Conservation (phyloP, 495 filamentous ascomycete genomes). For the Xylaria cubensis region DNA sequence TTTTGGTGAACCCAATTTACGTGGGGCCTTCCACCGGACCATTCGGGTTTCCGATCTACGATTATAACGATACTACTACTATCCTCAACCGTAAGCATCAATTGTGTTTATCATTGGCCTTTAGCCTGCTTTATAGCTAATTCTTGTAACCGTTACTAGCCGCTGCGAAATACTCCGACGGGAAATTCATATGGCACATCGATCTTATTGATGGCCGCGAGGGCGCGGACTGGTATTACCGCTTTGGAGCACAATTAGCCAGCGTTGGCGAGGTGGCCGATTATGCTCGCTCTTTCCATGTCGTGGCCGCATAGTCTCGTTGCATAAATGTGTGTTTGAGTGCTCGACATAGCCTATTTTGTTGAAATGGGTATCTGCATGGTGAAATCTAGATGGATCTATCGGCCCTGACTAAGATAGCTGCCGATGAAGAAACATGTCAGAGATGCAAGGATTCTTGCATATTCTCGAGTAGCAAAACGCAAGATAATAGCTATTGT, state of each 20-base stretch:
- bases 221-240: conserved; percentile 12
- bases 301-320: not conserved
- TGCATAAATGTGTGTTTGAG: not conserved
- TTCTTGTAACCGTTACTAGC: not conserved
- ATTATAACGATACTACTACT: conserved; percentile 17
- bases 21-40: not conserved
- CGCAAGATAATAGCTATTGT: too few relatives aligned
- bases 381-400: not conserved
- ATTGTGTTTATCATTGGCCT: not conserved
- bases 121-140: not conserved
- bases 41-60: conserved; percentile 1
- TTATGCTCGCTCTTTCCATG: conserved; percentile 17
- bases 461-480: too few relatives aligned
- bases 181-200: conserved; percentile 9
- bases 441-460: too few relatives aligned
- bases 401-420: not conserved
- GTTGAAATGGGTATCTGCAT: not conserved
- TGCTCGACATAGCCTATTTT: not conserved
- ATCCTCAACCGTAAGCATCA: conserved; percentile 9
- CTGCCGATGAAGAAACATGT: not conserved
- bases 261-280: conserved; percentile 18
- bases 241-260: conserved; percentile 8
- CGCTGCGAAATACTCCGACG: conserved; percentile 17
- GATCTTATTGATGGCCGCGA: conserved; percentile 11
- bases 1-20: conserved; percentile 4